Percentiles rank a stretch among this genome's conserved stretches.
These are phyloP conservation scores for Streptanthus diversifolius DNA, from an alignment of 345 rosid genomes.

Conservation along the genomic window DNA sequence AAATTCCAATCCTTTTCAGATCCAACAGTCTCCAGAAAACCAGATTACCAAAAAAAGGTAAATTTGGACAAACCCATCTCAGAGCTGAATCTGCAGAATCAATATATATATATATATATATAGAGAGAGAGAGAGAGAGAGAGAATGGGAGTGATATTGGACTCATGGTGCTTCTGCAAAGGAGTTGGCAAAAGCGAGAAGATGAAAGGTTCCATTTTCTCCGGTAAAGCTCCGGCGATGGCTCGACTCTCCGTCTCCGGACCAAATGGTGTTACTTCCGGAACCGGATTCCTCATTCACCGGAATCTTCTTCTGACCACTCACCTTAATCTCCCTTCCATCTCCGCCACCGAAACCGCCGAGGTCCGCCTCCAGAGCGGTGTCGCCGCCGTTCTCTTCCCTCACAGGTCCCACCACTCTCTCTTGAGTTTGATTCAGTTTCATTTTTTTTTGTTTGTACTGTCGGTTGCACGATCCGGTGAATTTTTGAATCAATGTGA, in stretches of 20 bases:
- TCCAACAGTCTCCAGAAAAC: conserved; percentile 25
- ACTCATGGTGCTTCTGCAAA: conserved; percentile 92
- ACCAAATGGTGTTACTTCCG: conserved; percentile 43
- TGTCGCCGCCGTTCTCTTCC: conserved; percentile 64
- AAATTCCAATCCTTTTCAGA: conserved; percentile 36
- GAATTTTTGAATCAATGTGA: not conserved
- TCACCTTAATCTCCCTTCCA: conserved; percentile 77
- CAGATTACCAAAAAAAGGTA: not conserved
- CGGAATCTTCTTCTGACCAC: conserved; percentile 83
- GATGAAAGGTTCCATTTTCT: conserved; percentile 72
- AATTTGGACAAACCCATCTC: conserved; percentile 18
- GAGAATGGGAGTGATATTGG: conserved; percentile 62
- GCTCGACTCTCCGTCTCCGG: conserved; percentile 50
- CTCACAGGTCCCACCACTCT: conserved; percentile 54
- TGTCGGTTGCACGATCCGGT: conserved; percentile 26
- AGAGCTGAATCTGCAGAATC: not conserved
- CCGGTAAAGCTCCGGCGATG: conserved; percentile 58
- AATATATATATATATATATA: too few relatives aligned
- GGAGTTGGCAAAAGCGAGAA: conserved; percentile 84
- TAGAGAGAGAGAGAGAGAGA: not conserved
- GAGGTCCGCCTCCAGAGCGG: conserved; percentile 78
- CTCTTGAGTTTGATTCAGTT: not conserved
- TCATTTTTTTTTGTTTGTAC: not conserved
- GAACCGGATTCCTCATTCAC: conserved; percentile 79
- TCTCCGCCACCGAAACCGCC: conserved; percentile 68